phyloP scores from a whole-genome alignment of 106 monocot species.

The Dendrobium catenatum region DNA sequence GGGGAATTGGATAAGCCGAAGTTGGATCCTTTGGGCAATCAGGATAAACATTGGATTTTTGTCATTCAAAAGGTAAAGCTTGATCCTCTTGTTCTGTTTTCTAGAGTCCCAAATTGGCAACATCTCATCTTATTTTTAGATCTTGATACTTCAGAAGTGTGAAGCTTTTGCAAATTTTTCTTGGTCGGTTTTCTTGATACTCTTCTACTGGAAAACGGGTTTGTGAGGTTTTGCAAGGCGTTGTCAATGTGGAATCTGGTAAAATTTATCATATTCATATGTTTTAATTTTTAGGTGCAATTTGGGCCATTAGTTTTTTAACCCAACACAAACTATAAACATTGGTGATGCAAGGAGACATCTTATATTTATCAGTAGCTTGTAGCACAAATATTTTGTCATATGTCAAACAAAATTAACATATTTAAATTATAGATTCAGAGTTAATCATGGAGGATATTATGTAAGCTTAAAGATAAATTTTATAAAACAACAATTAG shows the following conservation, averaged over 20 bases:
- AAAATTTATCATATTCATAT: background rate
- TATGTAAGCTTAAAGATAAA: background rate
- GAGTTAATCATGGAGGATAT: background rate
- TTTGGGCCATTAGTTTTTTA: background rate
- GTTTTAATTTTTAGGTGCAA: background rate
- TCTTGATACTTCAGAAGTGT: background rate
- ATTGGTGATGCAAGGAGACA: background rate
- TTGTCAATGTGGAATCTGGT: background rate
- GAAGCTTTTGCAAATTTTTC: background rate
- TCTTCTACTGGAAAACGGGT: background rate
- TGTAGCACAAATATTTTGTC: background rate
- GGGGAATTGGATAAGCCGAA: slow-evolving; percentile 1
- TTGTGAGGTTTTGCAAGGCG: background rate
- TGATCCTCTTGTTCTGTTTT: slow-evolving; percentile 2
- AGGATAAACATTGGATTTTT: background rate
- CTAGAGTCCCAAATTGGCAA: background rate
- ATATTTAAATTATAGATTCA: background rate
- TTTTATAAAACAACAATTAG: background rate
- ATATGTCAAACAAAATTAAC: background rate
- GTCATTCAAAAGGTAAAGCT: slow-evolving; percentile 5
- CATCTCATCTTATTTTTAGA: background rate
- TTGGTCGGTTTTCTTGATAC: background rate
- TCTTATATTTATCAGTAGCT: background rate
- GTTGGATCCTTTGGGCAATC: background rate
- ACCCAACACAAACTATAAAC: background rate